Evolutionary conservation across 257 asterid genomes (phyloP), one percentile per base, ranked within the genome.

Genomic region (Ocimum tenuiflorum): DNA sequence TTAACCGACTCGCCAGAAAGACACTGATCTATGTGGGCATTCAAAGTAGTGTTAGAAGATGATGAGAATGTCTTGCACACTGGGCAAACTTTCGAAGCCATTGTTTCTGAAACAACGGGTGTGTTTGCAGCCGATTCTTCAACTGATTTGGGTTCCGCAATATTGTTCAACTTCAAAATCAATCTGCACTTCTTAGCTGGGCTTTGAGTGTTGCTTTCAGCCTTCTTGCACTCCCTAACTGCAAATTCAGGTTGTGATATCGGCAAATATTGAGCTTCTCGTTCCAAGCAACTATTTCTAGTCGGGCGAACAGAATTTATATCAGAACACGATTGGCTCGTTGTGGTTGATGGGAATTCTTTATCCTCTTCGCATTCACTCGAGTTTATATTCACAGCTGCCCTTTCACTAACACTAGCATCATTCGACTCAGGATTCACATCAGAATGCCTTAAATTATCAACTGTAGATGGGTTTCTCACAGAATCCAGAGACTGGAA

Each of bases 1-100:
- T 83, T 82, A 17, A 73, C 20, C 0, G 91, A 72, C 74, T 79
- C 94, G 17, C 84, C 91, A 63, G 97, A 86, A 67, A 92, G 97
- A 62, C 99, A 92, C 63, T 86, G 97, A 73, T 92, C 99, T 4
- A 92, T 92, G 64, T 92, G 99, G 23, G 99, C 99, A 61, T 92
- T 92, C 86, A 92, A 75, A 33, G 99, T 92, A 36, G 99, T 92
- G 82, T 92, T 92, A 9, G 99, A 92, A 20, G 95, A 84, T 14
- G 99, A 92, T 1, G 99, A 80, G 76, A 92, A 92, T 2, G 81
- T 75, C 83, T 86, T 92, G 87, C 99, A 92, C 53, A 92, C 97
- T 8, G 99, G 99, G 78, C 99, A 92, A 43, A 90, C 90, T 80
- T 89, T 85, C 1, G 98, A 84, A 73, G 95, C 85, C 99, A 84